Evolutionary conservation across 2,329 filamentous ascomycete species (phyloP).

Genomic region (Exserohilum rostratum): DNA sequence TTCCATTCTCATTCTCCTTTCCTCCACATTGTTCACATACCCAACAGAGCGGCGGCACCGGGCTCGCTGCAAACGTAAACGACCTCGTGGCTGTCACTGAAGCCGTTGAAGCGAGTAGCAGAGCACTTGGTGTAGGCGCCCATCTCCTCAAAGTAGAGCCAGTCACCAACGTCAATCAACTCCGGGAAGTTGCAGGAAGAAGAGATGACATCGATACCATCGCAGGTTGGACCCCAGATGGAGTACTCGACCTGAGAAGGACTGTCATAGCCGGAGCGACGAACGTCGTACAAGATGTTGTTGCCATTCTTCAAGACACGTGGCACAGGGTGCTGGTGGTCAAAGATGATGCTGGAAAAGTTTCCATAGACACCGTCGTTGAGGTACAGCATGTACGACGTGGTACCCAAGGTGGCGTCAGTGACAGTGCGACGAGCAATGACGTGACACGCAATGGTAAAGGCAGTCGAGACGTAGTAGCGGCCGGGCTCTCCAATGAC

Average conservation of each 20-base stretch:
- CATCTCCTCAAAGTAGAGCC: conserved; percentile 99
- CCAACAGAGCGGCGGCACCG: conserved; percentile 76
- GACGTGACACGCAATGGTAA: conserved; percentile 93
- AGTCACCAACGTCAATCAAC: conserved; percentile 88
- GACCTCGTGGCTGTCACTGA: conserved; percentile 88
- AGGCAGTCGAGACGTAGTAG: conserved; percentile 92
- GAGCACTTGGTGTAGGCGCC: conserved; percentile 98
- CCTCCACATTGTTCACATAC: conserved; percentile 21
- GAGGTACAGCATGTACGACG: conserved; percentile 94
- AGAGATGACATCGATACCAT: conserved; percentile 94
- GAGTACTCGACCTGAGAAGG: conserved; percentile 76
- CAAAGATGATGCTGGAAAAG: conserved; percentile 99
- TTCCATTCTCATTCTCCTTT: neutral
- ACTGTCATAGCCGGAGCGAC: conserved; percentile 52
- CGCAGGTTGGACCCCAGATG: conserved; percentile 97
- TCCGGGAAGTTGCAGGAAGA: conserved; percentile 78
- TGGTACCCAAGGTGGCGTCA: conserved; percentile 67
- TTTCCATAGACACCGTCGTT: conserved; percentile 99
- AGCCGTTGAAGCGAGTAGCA: conserved; percentile 96
- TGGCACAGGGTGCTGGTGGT: conserved; percentile 90
- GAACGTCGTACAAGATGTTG: conserved; percentile 60
- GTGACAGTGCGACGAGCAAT: conserved; percentile 91
- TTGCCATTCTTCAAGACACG: conserved; percentile 73
- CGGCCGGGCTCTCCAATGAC: conserved; percentile 96
- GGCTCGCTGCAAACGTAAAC: conserved; percentile 95